A percentile compares a stretch with the other conserved stretches of the same genome.
Evolutionary conservation across 164 flowering plant genomes (phyloP).

Genomic region (Macadamia tetraphylla): DNA sequence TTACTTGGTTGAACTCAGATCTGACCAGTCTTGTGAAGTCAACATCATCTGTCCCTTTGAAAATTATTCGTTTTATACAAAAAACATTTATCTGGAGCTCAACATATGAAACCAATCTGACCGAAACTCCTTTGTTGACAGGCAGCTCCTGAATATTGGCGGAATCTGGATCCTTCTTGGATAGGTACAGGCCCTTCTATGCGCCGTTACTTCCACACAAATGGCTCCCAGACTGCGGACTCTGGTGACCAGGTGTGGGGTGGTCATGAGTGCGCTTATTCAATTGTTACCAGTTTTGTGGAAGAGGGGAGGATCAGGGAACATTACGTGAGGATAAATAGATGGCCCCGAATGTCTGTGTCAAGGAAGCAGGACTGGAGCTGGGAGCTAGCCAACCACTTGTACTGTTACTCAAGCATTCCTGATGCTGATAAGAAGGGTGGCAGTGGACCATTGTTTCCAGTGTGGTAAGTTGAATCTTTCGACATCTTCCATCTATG

Average conservation of each 20-base stretch:
- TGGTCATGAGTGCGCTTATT: slow-evolving; percentile 67
- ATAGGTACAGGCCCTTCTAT: slow-evolving; percentile 49
- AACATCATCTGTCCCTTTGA: neutral
- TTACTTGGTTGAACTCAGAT: neutral
- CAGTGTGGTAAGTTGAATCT: slow-evolving; percentile 17
- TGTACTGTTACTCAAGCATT: slow-evolving; percentile 52
- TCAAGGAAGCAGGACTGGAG: slow-evolving; percentile 70
- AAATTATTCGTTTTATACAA: too few relatives aligned
- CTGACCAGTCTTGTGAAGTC: too few relatives aligned
- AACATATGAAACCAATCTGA: neutral
- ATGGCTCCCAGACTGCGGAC: slow-evolving; percentile 70
- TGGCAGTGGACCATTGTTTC: slow-evolving; percentile 35
- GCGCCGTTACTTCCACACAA: slow-evolving; percentile 75
- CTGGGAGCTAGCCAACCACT: slow-evolving; percentile 65
- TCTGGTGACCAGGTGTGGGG: slow-evolving; percentile 73
- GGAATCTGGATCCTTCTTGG: slow-evolving; percentile 78
- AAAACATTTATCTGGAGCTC: neutral
- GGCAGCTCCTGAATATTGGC: slow-evolving; percentile 81
- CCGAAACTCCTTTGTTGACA: slow-evolving; percentile 15
- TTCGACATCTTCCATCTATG: too few relatives aligned
- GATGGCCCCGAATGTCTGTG: slow-evolving; percentile 61
- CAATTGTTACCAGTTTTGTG: slow-evolving; percentile 53
- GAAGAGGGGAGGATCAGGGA: slow-evolving; percentile 55
- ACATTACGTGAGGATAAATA: slow-evolving; percentile 78
- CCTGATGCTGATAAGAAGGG: slow-evolving; percentile 48